Evolutionary conservation across 306 rosid species (phyloP), one percentile per base, ranked within the genome.

Genomic region (Clitoria ternatea): DNA sequence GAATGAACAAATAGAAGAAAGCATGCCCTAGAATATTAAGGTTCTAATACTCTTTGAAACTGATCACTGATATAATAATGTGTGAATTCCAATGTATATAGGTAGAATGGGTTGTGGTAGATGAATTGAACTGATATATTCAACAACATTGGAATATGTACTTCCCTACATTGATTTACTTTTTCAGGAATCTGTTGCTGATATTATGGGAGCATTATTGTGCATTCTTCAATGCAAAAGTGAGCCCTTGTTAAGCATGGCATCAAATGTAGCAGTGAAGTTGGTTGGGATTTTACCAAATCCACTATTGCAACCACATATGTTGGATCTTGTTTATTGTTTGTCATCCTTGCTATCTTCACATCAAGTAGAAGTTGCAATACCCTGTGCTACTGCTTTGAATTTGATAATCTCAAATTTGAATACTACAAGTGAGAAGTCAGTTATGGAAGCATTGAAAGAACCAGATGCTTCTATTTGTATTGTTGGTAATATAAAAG

Each of bases 221-320:
- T 90, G 91, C 88, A 93, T 87, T 74, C 97, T 93, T 79, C 78
- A 81, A 79, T 70, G 79, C 73, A 79, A 74, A 77, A 88, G 68
- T 70, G 80, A 45, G 27, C 48, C 80, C 14, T 59, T 81, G 15
- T 80, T 85, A 76, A 71, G 69, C 69, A 80, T 81, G 77, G 87
- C 97, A 26, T 80, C 87, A 14, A 80, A 87, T 57, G 87, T 82
- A 39, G 75, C 88, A 1, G 72, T 81, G 64, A 90, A 90, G 84
- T 70, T 90, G 71, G 81, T 87, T 57, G 66, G 73, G 40, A 42
- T 80, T 65, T 79, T 89, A 50, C 94, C 97, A 17, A 79, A 42
- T 66, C 55, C 80, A 47, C 44, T 81, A 61, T 47, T 85, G 61
- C 89, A 80, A 81, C 61, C 84, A 23, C 79, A 63, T 52, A n/a